These are phyloP conservation scores for Saccharomycopsis amapae DNA, from an alignment of 805 yeast genomes.

Conservation along the genomic window DNA sequence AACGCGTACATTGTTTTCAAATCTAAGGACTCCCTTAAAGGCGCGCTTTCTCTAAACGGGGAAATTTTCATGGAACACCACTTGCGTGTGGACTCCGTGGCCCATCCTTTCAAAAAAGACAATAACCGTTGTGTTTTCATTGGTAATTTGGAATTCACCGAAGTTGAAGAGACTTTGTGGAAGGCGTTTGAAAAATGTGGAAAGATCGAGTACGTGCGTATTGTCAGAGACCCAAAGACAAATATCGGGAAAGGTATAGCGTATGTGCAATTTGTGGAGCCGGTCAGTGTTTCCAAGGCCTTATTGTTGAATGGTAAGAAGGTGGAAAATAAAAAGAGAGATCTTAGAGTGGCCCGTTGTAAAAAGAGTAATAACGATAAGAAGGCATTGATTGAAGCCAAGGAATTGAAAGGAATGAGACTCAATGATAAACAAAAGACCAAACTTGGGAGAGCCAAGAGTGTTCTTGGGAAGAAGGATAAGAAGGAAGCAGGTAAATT, in stretches of 20 bases:
- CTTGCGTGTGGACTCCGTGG: slow-evolving; percentile 84
- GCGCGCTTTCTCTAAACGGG: slow-evolving; percentile 53
- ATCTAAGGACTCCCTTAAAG: slow-evolving; percentile 37
- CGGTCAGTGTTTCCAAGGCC: slow-evolving; percentile 72
- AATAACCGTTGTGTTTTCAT: slow-evolving; percentile 80
- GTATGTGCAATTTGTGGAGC: slow-evolving; percentile 80
- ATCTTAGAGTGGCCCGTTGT: slow-evolving; percentile 71
- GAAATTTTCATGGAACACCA: slow-evolving; percentile 63
- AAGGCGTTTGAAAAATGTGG: slow-evolving; percentile 61
- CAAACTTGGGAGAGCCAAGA: slow-evolving; percentile 70
- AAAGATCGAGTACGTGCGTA: slow-evolving; percentile 76
- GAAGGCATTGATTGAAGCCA: slow-evolving; percentile 22
- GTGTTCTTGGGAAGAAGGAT: slow-evolving; percentile 73
- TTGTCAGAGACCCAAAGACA: slow-evolving; percentile 87
- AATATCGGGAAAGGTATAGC: slow-evolving; percentile 98
- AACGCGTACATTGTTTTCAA: slow-evolving; percentile 85
- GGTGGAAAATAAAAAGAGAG: slow-evolving; percentile 41
- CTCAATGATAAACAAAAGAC: slow-evolving; percentile 67
- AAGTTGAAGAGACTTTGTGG: slow-evolving; percentile 86
- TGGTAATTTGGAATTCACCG: slow-evolving; percentile 92
- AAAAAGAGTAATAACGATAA: slow-evolving; percentile 34
- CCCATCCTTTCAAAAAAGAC: slow-evolving; percentile 84
- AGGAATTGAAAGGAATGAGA: slow-evolving; percentile 25
- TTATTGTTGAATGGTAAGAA: slow-evolving; percentile 67
- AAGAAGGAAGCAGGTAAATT: slow-evolving; percentile 56